Conservation (phyloP, 305 asterid species). For the Solanum chacoense region DNA sequence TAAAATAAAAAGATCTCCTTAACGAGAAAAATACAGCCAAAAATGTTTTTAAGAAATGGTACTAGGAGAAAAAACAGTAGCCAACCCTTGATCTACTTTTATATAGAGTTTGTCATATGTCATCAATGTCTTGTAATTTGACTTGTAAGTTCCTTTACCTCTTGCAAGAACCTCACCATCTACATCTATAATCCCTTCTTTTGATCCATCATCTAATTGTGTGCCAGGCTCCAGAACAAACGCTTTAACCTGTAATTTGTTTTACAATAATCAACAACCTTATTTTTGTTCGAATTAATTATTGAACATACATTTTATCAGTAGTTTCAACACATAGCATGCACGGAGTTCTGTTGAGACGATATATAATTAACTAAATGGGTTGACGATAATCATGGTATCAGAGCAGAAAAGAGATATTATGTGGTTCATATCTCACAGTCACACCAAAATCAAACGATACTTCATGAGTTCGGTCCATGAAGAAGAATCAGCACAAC, state of each 20-base stretch:
- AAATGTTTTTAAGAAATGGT: neutral
- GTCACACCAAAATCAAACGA: neutral
- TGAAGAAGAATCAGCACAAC: neutral
- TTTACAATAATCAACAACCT: neutral
- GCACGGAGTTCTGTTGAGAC: neutral
- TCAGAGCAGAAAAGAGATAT: neutral
- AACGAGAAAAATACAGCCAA: neutral
- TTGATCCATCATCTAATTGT: constrained; percentile 29
- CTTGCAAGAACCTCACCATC: constrained; percentile 96
- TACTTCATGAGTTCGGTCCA: neutral
- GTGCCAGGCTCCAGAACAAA: constrained; percentile 71
- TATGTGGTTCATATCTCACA: neutral
- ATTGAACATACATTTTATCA: neutral
- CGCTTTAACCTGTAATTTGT: constrained; percentile 56
- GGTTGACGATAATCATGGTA: neutral
- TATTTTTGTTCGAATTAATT: neutral
- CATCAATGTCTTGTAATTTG: constrained; percentile 55
- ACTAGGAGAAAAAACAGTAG: constrained; percentile 66
- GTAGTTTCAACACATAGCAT: neutral
- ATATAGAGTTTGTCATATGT: constrained; percentile 53
- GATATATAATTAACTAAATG: neutral
- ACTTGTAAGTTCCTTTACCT: constrained; percentile 67
- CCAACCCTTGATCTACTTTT: constrained; percentile 79
- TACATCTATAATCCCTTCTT: constrained; percentile 75
- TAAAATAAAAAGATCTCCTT: neutral